These are phyloP conservation scores for Colletotrichum sp. DNA, from an alignment of 2,329 filamentous ascomycete species.

Conservation along the genomic window DNA sequence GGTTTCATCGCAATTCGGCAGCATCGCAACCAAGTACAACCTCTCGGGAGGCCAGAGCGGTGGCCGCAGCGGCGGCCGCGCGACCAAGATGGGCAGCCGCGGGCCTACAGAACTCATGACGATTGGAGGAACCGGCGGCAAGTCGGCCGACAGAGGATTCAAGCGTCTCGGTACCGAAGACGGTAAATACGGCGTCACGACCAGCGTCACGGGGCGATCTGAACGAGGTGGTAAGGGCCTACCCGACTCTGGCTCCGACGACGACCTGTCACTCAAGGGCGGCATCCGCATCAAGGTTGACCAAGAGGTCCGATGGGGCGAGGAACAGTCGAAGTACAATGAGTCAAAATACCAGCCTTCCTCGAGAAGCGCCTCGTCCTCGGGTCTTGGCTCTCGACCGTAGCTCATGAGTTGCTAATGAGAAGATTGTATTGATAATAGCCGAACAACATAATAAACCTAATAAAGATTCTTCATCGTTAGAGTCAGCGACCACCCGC, in stretches of 20 bases:
- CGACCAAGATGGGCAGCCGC: slow-evolving; percentile 7
- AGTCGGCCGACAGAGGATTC: slow-evolving; percentile 10
- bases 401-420: slow-evolving; percentile 1
- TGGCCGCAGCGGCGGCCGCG: not conserved
- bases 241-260: not conserved
- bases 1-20: slow-evolving; percentile 9
- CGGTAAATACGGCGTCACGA: slow-evolving; percentile 2
- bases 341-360: not conserved
- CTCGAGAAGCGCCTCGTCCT: not conserved
- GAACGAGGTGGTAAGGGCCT: not conserved
- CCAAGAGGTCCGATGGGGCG: slow-evolving; percentile 11
- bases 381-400: not conserved
- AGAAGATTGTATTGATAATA: not conserved
- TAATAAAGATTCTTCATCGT: not conserved
- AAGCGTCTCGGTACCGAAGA: slow-evolving; percentile 5
- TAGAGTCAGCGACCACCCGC: not conserved
- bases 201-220: not conserved
- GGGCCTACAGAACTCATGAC: slow-evolving; percentile 11
- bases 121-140: slow-evolving; percentile 6
- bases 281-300: slow-evolving; percentile 8
- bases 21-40: slow-evolving; percentile 13
- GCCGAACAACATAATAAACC: not conserved
- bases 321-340: not conserved
- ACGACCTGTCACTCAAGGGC: not conserved
- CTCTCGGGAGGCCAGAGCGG: slow-evolving; percentile 7